Evolutionary conservation across 257 asterid genomes (phyloP), one percentile per base, ranked within the genome.

Genomic region (Solanum ossicruentum): DNA sequence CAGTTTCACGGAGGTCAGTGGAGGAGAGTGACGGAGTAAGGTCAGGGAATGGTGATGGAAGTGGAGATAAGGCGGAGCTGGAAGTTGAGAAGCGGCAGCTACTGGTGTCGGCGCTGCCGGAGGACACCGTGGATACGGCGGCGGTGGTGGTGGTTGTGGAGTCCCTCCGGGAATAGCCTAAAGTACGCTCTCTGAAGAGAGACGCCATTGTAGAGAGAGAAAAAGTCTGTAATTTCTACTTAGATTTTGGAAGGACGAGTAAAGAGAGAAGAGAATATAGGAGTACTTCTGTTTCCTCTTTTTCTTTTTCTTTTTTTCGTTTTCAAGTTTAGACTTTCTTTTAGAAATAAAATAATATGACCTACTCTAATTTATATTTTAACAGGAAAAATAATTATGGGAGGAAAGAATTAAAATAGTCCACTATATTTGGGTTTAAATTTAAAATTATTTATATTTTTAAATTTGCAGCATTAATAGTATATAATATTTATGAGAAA

Each of bases 141-240:
- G 88, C 86, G 70, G 88, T 10, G 85, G 89, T 58, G 55, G 94
- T 86, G 3, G 93, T 83, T 86, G 88, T 84, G 61, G 98, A 91
- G 85, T 93, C 95, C 85, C 97, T 84, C 86, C 84, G 87, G 83
- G 98, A 94, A 79, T 89, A 92, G 89, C 97, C 94, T 79, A 92
- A 81, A 80, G 96, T 56, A 61, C 95, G 94, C 91, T 94, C 98
- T 81, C 99, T 91, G 91, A 95, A 95, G 85, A 95, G 92, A 89
- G 99, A 95, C 91, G 99, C 99, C 99, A 95, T 95, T 89, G 88
- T 84, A 80, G 81, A 86, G 90, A 85, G 90, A 83, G 85, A 78
- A 13, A 21, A 15, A 15, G 81, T 77, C 26, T 52, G 63, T 51
- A 78, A 5, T 49, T 75, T 73, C 60, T 73, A 73, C 41, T 51